Evolutionary conservation across 2,329 filamentous ascomycete species (phyloP), one percentile per base, ranked within the genome.

Genomic region (Epichloe typhina): DNA sequence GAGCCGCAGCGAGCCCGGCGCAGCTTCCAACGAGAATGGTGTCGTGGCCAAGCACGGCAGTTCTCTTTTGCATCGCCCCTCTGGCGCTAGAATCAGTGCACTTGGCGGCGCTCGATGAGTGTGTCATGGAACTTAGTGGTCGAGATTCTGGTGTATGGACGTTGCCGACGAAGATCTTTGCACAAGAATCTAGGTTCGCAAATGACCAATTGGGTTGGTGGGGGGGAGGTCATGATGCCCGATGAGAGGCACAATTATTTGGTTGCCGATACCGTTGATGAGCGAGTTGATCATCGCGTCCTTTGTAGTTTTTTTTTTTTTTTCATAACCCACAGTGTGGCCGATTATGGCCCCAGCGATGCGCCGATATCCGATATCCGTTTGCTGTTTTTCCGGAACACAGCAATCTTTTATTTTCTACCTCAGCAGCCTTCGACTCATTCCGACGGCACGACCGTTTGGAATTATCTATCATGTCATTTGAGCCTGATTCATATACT

Each of bases 1-100:
- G 52, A 61, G 64, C 53, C 69, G 73, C 58, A 79, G 75, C 60
- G 77, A 82, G 54, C 65, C 64, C 53, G 77, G 80, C 57, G 61
- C 66, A 40, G 65, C 73, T 55, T 61, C 72, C 45, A 71, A 74
- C 58, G 74, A 77, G 60, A 64, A 66, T 47, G 70, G 70, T 52
- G 57, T 79, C 53, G 72, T 81, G 48, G 69, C 74, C 61, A 81
- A 80, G 68, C 77, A 80, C 61, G 41, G 59, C 50, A 69, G 73
- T 55, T 74, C 73, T 56, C 69, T 84, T 83, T 74, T 83, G 50
- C 77, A 81, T 65, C 70, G 80, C 53, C 73, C 80, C 1, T 78
- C 80, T 5, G 80, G 80, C 50, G 80, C 80, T 26, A 69, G 80
- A 55, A 82, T 84, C 64, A 82, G 79, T 59, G 80, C 80, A 49